Evolutionary conservation across 257 asterid genomes (phyloP), one percentile per base, ranked within the genome.

Genomic region (Solanum dulcamara): DNA sequence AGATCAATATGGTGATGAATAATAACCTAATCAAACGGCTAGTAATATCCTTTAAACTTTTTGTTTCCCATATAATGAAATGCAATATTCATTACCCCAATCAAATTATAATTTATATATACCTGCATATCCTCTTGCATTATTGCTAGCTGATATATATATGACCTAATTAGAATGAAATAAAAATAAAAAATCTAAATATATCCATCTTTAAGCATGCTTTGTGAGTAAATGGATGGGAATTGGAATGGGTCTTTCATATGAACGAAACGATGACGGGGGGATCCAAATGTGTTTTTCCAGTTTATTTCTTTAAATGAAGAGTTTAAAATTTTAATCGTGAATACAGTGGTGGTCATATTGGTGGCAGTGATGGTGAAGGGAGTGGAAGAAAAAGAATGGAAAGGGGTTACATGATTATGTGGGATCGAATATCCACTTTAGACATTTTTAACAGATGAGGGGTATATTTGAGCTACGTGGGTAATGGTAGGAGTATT

Each of bases 261-360:
- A 24, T 89, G 92, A 93, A 93, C 89, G 95, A 88, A 90, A 93
- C 92, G 93, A 94, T 91, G 89, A 89, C 88, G 91, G 95, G 48
- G 97, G 97, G 97, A 89, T 95, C 97, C 91, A 24, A 33, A 6
- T 22, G 75, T 46, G 62, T 7, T 48, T 11, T 40, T 62, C 6
- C 12, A 26, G 75, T 40, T 66, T 37, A 79, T 38, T 38, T 44
- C 59, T 82, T 82, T 75, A 26, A 12, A 66, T 83, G n/a, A 40
- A 40, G 79, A 46, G 60, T 44, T 24, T 0, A 42, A 42, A 59
- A 44, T 0, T 14, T 75, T 6, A 7, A n/a, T 1, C 5, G 32
- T n/a, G 66, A 59, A 59, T 59, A 59, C 15, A 3, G 66, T 59
- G 66, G 66, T 59, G 32, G n/a, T 59, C 7, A 59, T 59, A 59